Evolutionary conservation across 225 moss, liverwort and hornwort genomes (phyloP), one percentile per base, ranked within the genome.

Genomic region (Pseudoscleropodium purum): DNA sequence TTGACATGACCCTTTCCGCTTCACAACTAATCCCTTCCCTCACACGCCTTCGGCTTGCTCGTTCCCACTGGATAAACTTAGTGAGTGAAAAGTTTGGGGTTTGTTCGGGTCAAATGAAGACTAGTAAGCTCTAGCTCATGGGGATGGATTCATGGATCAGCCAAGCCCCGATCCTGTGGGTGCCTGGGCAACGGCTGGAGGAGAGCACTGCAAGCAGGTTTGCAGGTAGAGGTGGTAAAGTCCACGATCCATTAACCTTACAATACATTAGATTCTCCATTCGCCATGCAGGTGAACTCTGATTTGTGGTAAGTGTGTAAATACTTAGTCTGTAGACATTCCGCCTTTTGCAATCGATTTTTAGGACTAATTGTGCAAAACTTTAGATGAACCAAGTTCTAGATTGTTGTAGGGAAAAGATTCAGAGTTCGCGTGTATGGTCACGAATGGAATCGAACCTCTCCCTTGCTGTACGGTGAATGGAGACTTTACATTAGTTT

Each of bases 1-100:
- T 86, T 90, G 90, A 90, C 85, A 73, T 69, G 69, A 60, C 81
- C 70, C 60, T 87, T 68, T 87, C 87, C 16, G 69, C 80, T 87
- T 87, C 82, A 82, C 82, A 62, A 83, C 36, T 83, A 65, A 73
- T 73, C 73, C 88, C 88, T 88, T 82, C 26, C 61, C 29, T 29
- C 49, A 72, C 88, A 88, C 88, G 88, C 82, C 79, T 87, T 87
- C 87, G 59, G 43, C 66, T 86, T 61, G 75, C 52, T 65, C 63
- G 26, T 47, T 75, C n/a, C 77, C 31, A n/a, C 37, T n/a, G 64
- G 77, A 78, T 78, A 39, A 87, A 87, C 78, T 24, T 66, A 52
- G 54, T 15, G 78, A 78, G 78, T 78, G 78, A 87, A 86, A 78
- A 87, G 52, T 39, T 64, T 37, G 18, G 20, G 54, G 81, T 79